Evolutionary conservation across 176 grass and related monocot species (phyloP).

Genomic region (Eragrostis nindensis): DNA sequence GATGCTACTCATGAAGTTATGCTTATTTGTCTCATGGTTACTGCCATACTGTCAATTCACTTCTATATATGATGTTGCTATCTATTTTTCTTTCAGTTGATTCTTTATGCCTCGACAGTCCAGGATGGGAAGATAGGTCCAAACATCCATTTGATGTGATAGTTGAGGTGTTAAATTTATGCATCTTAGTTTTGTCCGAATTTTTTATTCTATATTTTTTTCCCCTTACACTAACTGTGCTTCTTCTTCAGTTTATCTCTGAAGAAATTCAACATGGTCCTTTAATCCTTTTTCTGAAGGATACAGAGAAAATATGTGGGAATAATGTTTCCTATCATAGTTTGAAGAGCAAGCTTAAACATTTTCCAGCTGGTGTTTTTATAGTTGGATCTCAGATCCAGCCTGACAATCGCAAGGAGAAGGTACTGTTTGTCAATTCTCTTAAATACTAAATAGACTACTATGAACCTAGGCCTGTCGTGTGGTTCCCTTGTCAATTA

Average conservation of each 20-base stretch:
- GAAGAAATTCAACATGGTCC: slow-evolving; percentile 82
- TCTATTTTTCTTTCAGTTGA: slow-evolving; percentile 64
- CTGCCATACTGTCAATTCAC: slow-evolving; percentile 32
- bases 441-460: background rate
- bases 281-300: slow-evolving; percentile 90
- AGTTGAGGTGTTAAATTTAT: slow-evolving; percentile 68
- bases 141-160: slow-evolving; percentile 82
- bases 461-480: background rate
- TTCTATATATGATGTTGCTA: slow-evolving; percentile 26
- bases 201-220: slow-evolving; percentile 20
- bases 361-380: slow-evolving; percentile 72
- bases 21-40: slow-evolving; percentile 23
- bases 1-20: background rate
- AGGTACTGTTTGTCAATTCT: slow-evolving; percentile 50
- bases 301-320: slow-evolving; percentile 81
- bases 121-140: slow-evolving; percentile 79
- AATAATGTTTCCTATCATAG: slow-evolving; percentile 69
- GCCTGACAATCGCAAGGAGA: slow-evolving; percentile 78
- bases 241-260: slow-evolving; percentile 64
- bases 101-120: slow-evolving; percentile 68
- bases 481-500: slow-evolving; percentile 20
- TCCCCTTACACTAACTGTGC: slow-evolving; percentile 38
- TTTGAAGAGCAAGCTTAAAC: slow-evolving; percentile 81
- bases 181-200: slow-evolving; percentile 28
- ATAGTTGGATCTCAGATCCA: slow-evolving; percentile 86